Conservation (phyloP, 768 basidiomycete species). For the Pleurotus salmoneostramineus region DNA sequence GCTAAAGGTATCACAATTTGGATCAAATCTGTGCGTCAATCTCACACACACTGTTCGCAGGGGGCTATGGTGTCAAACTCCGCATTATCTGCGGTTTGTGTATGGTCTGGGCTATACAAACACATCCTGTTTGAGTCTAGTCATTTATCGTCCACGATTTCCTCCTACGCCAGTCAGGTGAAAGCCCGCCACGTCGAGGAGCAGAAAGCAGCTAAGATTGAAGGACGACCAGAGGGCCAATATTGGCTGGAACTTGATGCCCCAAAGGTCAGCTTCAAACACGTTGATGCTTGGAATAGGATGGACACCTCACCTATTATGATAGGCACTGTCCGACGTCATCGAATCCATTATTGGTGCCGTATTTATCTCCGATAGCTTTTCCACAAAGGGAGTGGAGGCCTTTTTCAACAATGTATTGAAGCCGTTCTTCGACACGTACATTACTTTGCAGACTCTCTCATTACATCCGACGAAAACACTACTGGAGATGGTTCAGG, state of each 20-base stretch:
- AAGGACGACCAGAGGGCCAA: conserved; percentile 54
- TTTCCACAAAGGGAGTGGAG: conserved; percentile 56
- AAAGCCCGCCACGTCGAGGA: conserved; percentile 44
- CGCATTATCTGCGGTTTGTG: conserved; percentile 71
- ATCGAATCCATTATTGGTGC: conserved; percentile 81
- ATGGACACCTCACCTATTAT: conserved; percentile 5
- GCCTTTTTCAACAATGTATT: conserved; percentile 64
- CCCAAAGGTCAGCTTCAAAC: conserved; percentile 56
- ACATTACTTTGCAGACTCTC: conserved; percentile 69
- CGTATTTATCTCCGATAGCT: conserved; percentile 72
- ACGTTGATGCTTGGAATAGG: background rate
- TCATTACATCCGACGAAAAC: conserved; percentile 76
- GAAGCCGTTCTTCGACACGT: conserved; percentile 75
- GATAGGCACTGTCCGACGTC: conserved; percentile 71
- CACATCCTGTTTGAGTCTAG: conserved; percentile 57
- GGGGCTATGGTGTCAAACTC: conserved; percentile 85
- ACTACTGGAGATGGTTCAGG: conserved; percentile 70
- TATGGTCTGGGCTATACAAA: conserved; percentile 61
- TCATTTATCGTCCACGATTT: conserved; percentile 45
- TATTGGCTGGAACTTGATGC: conserved; percentile 78
- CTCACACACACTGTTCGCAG: conserved; percentile 30
- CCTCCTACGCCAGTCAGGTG: conserved; percentile 48
- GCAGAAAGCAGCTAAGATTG: conserved; percentile 38
- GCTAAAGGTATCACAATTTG: conserved; percentile 51
- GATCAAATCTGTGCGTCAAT: background rate